Base-by-base conservation (phyloP, 352 stramenopile species). In the Globisporangium solare region DNA sequence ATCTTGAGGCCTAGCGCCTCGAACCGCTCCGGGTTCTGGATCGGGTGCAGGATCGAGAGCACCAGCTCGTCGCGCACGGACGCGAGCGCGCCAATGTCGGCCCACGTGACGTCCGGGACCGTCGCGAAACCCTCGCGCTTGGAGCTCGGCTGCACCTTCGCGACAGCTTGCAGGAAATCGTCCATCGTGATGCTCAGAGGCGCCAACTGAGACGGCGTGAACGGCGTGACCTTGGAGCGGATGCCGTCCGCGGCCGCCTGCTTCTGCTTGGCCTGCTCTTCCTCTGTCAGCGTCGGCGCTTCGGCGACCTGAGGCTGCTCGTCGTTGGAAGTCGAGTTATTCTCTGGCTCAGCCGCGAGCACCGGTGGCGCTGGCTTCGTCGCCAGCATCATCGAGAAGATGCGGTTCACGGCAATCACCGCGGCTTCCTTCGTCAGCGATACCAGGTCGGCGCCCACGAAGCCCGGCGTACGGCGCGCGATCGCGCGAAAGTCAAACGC, bases 91-190 rank as follows among this genome's bases (percentile, higher is more conserved):
- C 97, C 97, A 73, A 99, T 97, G 73, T 99, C 97, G 65, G 89
- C 83, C 97, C 97, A 99, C 11, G 90, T 96, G 21, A 99, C 97
- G 70, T 98, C 95, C 2, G 97, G 97, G 52, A 99, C 97, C 14
- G 95, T 99, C 5, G 96, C 96, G 74, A 99, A 99, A 60, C 97
- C 97, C 71, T 99, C 97, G 42, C 97, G 92, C 75, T 99, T 99
- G 32, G 96, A 97, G 35, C 89, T 98, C 24, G 97, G 97, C 75
- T 99, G 96, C 10, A 99, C 97, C 54, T 98, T 98, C 18, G 94
- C 85, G 47, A 99, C 84, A 0, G 97, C 97, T 43, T 75, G 63
- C 18, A 98, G 66, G 73, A 99, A 99, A 61, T 99, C 97, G 14
- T 74, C 67, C 96, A 99, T 99, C 37, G 83, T 97, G 37, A 99